Percentiles rank a stretch among this genome's conserved stretches.
Evolutionary conservation across 495 filamentous ascomycete genomes (phyloP).

Genomic region (Neurospora sp.): DNA sequence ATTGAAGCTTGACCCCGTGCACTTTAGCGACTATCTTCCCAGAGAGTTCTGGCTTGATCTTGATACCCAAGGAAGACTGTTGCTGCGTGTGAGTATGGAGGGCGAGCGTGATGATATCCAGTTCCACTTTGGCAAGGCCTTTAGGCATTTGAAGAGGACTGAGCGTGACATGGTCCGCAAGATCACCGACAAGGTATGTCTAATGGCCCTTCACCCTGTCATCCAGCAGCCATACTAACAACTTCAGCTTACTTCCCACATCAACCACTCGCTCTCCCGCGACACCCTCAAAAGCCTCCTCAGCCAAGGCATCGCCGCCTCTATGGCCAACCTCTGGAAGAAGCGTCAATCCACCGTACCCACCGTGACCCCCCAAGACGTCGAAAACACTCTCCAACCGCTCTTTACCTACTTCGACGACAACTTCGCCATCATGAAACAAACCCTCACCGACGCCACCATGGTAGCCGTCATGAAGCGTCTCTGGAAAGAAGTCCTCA

Average conservation of each 20-base stretch:
- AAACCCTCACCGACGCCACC: constrained; percentile 81
- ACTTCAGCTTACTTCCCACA: constrained; percentile 78
- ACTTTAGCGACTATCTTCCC: constrained; percentile 92
- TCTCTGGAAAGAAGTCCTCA: constrained; percentile 94
- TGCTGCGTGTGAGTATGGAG: constrained; percentile 95
- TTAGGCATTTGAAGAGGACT: constrained; percentile 85
- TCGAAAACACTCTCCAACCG: constrained; percentile 72
- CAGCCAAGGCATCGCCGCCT: constrained; percentile 62
- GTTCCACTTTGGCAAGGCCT: constrained; percentile 97
- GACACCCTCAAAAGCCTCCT: constrained; percentile 67
- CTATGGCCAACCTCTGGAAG: constrained; percentile 71
- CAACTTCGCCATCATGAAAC: constrained; percentile 98
- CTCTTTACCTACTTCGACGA: constrained; percentile 98
- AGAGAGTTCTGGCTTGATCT: constrained; percentile 96
- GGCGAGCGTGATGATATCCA: constrained; percentile 97
- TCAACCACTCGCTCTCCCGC: constrained; percentile 78
- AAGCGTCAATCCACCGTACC: constrained; percentile 42
- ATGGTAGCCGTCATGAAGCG: constrained; percentile 98
- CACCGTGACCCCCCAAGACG: constrained; percentile 56
- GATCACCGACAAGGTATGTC: constrained; percentile 87
- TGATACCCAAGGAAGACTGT: constrained; percentile 84
- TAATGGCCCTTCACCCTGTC: background rate
- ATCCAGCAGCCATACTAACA: constrained; percentile 10
- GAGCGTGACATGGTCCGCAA: constrained; percentile 97
- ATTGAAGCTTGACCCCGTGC: constrained; percentile 85